Evolutionary conservation across 495 filamentous ascomycete genomes (phyloP), one percentile per base, ranked within the genome.

Genomic region (Aspergillus asperescens): DNA sequence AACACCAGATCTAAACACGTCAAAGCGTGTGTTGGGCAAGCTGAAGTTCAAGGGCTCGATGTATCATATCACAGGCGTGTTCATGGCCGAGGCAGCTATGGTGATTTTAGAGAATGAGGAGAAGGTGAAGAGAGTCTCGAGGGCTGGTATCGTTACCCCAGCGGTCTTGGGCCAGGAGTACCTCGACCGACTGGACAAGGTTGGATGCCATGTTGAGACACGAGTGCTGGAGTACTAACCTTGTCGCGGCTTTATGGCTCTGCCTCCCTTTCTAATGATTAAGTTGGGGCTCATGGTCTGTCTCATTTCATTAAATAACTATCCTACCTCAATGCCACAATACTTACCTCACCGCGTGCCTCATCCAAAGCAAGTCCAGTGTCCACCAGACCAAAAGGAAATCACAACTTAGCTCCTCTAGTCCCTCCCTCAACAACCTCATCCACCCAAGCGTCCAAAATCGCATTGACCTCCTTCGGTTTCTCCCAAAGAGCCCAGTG

Each of bases 161-260:
- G 86, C 88, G n/a, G 87, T 81, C 32, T 68, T 96, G 31, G 90
- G 90, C 0, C 85, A 90, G 65, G 73, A 75, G 24, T 90, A 81
- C 60, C 76, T 93, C 50, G 84, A 93, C 60, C 78, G 87, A 35
- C 63, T 92, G 53, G 73, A 80, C 12, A 73, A 76, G 42, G 78
- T 72, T 12, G 87, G 87, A 1, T 81, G 88, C 52, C 78, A 70
- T 42, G 71, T 88, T 48, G 81, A 88, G 41, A 73, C 67, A 1
- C 64, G 68, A 60, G 55, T 73, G 0, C 63, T 72, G 46, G 61
- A 73, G 15, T 55, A 66, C 44, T 72, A 56, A 59, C 16, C 35
- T 13, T 16, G n/a, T n/a, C n/a, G n/a, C n/a, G n/a, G n/a, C n/a
- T n/a, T n/a, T n/a, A n/a, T n/a, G n/a, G n/a, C n/a, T n/a, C 23